Percentiles rank a stretch among this genome's conserved stretches.
Evolutionary conservation across 257 asterid genomes (phyloP).

Genomic region (Nicotiana sylvestris): DNA sequence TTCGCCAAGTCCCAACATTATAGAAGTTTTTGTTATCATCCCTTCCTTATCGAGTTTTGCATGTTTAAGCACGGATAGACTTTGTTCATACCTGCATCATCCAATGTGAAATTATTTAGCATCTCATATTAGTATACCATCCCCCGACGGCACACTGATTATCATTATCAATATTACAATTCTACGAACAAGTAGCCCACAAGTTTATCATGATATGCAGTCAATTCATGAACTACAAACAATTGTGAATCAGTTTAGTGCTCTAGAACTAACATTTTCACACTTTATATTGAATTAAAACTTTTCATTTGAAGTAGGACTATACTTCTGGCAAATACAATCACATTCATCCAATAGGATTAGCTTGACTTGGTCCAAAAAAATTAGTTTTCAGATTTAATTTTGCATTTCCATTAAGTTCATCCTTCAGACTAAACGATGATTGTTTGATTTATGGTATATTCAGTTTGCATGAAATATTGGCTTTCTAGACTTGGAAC

Average conservation of each 20-base stretch:
- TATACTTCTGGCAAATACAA: not conserved
- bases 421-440: not conserved
- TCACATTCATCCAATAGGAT: not conserved
- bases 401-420: not conserved
- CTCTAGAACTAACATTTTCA: not conserved
- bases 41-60: conserved; percentile 79
- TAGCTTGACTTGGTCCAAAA: too few species aligned
- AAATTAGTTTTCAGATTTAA: not conserved
- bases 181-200: not conserved
- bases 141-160: not conserved
- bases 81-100: conserved; percentile 76
- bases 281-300: not conserved
- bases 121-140: not conserved
- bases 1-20: conserved; percentile 99
- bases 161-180: not conserved
- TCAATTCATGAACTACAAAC: not conserved
- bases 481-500: not conserved
- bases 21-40: conserved; percentile 87
- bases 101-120: conserved; percentile 10
- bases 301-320: not conserved
- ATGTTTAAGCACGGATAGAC: conserved; percentile 83
- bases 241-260: not conserved
- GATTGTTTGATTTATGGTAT: not conserved
- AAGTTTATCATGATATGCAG: not conserved
- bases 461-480: not conserved